Base-by-base conservation (phyloP, 83 land plant genomes). In the Isoetes engelmannii region DNA sequence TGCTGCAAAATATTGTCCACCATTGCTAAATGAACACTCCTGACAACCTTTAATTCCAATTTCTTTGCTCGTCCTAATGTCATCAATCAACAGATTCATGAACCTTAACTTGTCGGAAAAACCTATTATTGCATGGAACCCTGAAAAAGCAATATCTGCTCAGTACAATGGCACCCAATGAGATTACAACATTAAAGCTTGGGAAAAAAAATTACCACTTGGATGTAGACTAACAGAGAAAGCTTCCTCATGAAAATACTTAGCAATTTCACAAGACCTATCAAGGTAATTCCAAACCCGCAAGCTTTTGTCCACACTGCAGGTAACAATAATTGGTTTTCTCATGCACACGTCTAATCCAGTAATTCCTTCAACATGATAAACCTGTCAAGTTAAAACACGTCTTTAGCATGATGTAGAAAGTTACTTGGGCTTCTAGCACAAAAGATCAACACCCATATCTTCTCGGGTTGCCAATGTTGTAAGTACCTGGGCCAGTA, bases 1-100 rank as follows among this genome's bases (percentile, higher is more conserved):
- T 4, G 81, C 81, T 37, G 81, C 81, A 73, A 78, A 78, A 48
- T 68, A 78, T 63, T 78, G 81, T 0, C 81, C 81, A 43, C 81
- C 81, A 20, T 69, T 78, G 67, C 81, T 78, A 51, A 78, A 78
- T 4, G 37, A 21, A 55, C 81, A 78, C 58, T 78, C 81, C 44
- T 63, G 72, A 60, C 77, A 78, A 53, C 68, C 63, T 50, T 78
- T 78, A 5, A 78, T 74, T n/a, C 76, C 76, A 42, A 78, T 44
- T 41, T 78, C 81, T 10, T 78, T 78, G 8, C 61, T 20, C 43
- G 64, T 50, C 53, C 77, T 64, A 0, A 78, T 73, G 13, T 73
- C 77, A 53, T 78, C 81, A 53, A 78, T 69, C 28, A 78, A 65
- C 9, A 78, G 10, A 21, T 73, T 69, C 81, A 78, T 78, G 7